Percentiles rank a stretch among this genome's conserved stretches.
Evolutionary conservation across 768 basidiomycete species (phyloP).

Genomic region (Phanerochaete sordida): DNA sequence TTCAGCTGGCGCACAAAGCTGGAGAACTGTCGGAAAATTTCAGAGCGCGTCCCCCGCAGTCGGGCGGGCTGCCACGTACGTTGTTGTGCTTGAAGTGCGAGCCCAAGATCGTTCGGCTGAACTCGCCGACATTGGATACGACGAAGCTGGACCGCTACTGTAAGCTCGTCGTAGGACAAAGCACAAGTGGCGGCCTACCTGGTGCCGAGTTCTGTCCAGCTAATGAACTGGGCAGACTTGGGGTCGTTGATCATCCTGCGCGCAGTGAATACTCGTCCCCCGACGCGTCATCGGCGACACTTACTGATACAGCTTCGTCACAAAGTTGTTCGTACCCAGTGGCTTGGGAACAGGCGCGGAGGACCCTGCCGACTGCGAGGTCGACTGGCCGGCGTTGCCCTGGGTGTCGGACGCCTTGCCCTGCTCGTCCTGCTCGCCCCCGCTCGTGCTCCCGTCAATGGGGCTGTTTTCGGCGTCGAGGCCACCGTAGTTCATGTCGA

Average conservation of each 20-base stretch:
- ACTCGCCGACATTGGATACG: constrained; percentile 83
- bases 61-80: constrained; percentile 38
- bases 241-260: constrained; percentile 82
- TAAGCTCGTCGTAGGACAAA: not conserved
- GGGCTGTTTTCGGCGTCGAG: constrained; percentile 50
- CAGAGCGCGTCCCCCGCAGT: not conserved
- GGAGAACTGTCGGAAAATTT: constrained; percentile 57
- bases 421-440: constrained; percentile 33
- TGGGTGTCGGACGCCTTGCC: constrained; percentile 28
- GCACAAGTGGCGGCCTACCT: constrained; percentile 32
- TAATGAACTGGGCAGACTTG: constrained; percentile 75
- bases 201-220: constrained; percentile 80
- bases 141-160: constrained; percentile 51
- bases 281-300: constrained; percentile 18
- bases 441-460: constrained; percentile 32
- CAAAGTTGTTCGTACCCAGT: constrained; percentile 74
- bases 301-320: constrained; percentile 84
- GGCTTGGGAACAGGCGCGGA: constrained; percentile 60
- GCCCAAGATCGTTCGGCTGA: constrained; percentile 79
- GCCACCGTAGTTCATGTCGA: constrained; percentile 45
- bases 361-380: constrained; percentile 21
- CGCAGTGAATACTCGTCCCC: constrained; percentile 2
- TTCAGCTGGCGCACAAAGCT: constrained; percentile 94
- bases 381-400: constrained; percentile 12
- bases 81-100: constrained; percentile 92